Percentiles rank a stretch among this genome's conserved stretches.
Evolutionary conservation across 73 alveolate genomes (phyloP).

Genomic region (Symbiodinium pilosum): DNA sequence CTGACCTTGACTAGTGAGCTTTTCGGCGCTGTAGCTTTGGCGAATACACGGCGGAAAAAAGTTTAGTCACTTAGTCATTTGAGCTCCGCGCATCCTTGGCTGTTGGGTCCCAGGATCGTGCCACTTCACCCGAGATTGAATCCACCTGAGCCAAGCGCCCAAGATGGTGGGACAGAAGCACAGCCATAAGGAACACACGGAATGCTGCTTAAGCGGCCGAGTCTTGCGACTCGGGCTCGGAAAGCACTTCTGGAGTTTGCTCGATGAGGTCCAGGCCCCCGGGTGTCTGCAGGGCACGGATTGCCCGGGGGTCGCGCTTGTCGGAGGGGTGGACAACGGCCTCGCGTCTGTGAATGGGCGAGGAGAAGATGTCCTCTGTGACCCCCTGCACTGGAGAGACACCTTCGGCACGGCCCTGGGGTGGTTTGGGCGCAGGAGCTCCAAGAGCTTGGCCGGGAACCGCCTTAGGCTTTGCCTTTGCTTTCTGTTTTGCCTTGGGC

Average conservation of each 20-base stretch:
- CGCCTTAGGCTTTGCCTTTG: neutral
- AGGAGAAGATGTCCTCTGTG: constrained; percentile 60
- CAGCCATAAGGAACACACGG: neutral
- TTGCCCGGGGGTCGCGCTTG: constrained; percentile 23
- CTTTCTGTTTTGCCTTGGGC: constrained; percentile 24
- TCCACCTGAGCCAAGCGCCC: constrained; percentile 44
- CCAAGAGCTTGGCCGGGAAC: neutral
- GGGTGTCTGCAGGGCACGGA: constrained; percentile 45
- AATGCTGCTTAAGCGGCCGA: neutral
- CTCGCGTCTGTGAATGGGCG: constrained; percentile 87
- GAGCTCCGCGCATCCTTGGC: constrained; percentile 39
- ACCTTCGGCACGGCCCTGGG: constrained; percentile 79
- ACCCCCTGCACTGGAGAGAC: constrained; percentile 68
- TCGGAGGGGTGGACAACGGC: constrained; percentile 70
- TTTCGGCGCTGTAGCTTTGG: no score
- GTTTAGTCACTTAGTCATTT: no score
- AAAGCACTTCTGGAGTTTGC: constrained; percentile 79
- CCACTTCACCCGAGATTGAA: constrained; percentile 59
- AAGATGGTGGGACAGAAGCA: neutral
- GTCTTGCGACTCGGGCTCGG: constrained; percentile 89
- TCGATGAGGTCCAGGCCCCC: constrained; percentile 26
- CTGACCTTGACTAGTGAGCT: constrained; percentile 73
- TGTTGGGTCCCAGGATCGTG: constrained; percentile 87
- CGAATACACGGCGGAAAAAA: no score
- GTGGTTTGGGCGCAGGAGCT: neutral